A percentile compares a stretch with the other conserved stretches of the same genome.
Conservation (phyloP, 805 yeast species). For the Barnettozyma populi region DNA sequence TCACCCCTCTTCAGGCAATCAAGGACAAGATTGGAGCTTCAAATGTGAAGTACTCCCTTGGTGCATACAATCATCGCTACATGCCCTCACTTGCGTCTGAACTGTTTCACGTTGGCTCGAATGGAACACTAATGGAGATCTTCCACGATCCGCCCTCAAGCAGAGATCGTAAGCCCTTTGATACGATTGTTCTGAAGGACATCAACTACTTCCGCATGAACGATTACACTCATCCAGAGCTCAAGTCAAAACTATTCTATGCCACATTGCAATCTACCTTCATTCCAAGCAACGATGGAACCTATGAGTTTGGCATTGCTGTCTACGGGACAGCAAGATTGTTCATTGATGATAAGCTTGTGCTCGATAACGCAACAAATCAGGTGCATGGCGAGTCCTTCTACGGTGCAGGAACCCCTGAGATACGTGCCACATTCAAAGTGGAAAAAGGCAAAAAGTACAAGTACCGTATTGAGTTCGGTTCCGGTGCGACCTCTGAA, state of each 20-base stretch:
- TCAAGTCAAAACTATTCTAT: constrained; percentile 28
- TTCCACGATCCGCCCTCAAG: constrained; percentile 21
- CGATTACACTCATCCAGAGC: constrained; percentile 15
- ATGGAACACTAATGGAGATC: constrained; percentile 19
- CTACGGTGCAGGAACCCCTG: constrained; percentile 49
- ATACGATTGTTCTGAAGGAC: constrained; percentile 18
- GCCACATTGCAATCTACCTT: constrained; percentile 40
- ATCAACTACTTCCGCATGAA: constrained; percentile 15
- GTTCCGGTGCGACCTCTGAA: constrained; percentile 37
- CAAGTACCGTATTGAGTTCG: constrained; percentile 42
- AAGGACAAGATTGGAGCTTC: constrained; percentile 18
- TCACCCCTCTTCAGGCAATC: constrained; percentile 45
- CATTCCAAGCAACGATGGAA: constrained; percentile 40
- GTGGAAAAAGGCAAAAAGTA: constrained; percentile 40
- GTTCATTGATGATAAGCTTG: constrained; percentile 43
- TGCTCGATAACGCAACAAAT: constrained; percentile 48
- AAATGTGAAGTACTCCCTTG: constrained; percentile 26
- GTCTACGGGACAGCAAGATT: constrained; percentile 50
- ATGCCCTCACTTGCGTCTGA: constrained; percentile 27
- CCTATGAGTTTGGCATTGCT: constrained; percentile 46
- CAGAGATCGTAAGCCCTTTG: constrained; percentile 25
- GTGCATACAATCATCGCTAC: constrained; percentile 31
- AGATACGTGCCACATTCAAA: constrained; percentile 32
- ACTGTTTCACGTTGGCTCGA: constrained; percentile 11
- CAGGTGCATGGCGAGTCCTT: constrained; percentile 47